Conservation (phyloP, 2,329 filamentous ascomycete genomes). For the Sodiomyces alkalinus region DNA sequence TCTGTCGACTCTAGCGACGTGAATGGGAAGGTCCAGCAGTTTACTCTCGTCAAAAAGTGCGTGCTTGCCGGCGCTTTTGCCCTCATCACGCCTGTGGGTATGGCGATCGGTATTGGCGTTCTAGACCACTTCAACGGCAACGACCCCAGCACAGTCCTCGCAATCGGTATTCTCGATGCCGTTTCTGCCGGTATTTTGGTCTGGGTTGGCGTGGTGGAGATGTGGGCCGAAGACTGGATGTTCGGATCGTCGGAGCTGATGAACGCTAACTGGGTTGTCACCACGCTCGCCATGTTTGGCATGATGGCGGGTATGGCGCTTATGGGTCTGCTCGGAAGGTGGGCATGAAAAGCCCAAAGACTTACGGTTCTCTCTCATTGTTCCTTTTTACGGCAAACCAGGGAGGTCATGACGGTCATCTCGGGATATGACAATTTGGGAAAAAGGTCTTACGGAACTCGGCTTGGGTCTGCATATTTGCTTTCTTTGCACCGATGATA, state of each 20-base stretch:
- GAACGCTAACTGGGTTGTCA: constrained; percentile 31
- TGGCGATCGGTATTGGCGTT: constrained; percentile 66
- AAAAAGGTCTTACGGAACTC: no score
- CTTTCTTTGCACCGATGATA: no score
- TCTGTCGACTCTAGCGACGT: constrained; percentile 1
- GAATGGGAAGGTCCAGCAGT: constrained; percentile 3
- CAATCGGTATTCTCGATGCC: constrained; percentile 60
- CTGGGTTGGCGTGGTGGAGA: constrained; percentile 71
- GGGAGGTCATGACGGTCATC: no score
- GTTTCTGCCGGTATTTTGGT: constrained; percentile 60
- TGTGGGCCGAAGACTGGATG: constrained; percentile 65
- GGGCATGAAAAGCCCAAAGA: no score
- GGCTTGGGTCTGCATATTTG: no score
- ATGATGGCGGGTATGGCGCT: constrained; percentile 47
- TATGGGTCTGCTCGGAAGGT: constrained; percentile 63
- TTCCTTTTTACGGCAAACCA: no score
- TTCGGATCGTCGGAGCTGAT: constrained; percentile 34
- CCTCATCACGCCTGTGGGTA: constrained; percentile 60
- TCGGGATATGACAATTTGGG: no score
- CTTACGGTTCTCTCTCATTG: no score
- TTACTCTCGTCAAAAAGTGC: constrained; percentile 35
- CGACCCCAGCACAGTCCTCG: constrained; percentile 49
- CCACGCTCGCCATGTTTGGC: constrained; percentile 31
- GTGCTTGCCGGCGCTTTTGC: constrained; percentile 49
- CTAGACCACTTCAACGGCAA: constrained; percentile 60